phyloP scores from a whole-genome alignment of 352 stramenopile species.

The Saprolegnia diclina region DNA sequence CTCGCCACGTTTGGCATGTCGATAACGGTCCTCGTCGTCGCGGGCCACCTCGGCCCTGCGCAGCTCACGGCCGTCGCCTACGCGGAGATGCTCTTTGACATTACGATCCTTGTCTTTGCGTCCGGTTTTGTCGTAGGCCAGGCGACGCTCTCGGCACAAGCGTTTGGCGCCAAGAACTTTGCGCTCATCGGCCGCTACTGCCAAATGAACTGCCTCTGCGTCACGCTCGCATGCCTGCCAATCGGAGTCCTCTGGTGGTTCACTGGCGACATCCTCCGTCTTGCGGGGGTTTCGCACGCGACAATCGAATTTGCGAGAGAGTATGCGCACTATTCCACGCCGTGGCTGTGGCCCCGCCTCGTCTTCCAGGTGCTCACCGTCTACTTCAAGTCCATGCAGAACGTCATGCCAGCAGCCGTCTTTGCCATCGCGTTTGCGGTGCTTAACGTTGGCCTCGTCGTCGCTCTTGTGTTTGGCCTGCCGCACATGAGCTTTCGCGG shows the following conservation, averaged over 20 bases:
- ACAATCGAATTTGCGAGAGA: constrained; percentile 41
- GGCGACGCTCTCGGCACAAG: constrained; percentile 77
- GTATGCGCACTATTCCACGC: constrained; percentile 61
- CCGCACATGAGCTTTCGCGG: constrained; percentile 65
- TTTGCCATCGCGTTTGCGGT: constrained; percentile 54
- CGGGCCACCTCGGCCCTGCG: constrained; percentile 69
- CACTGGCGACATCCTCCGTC: constrained; percentile 46
- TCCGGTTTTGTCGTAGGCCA: constrained; percentile 71
- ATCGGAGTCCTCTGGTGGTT: constrained; percentile 75
- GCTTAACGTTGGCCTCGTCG: constrained; percentile 55
- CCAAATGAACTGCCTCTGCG: constrained; percentile 49
- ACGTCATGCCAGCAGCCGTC: constrained; percentile 57
- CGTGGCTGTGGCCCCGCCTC: constrained; percentile 67
- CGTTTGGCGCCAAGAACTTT: constrained; percentile 81
- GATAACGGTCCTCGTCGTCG: constrained; percentile 72
- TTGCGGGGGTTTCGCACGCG: constrained; percentile 35
- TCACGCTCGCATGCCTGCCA: constrained; percentile 57
- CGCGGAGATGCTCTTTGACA: constrained; percentile 70
- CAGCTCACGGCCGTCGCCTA: constrained; percentile 74
- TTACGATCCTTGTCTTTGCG: constrained; percentile 76
- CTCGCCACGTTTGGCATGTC: constrained; percentile 77
- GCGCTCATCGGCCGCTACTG: constrained; percentile 55
- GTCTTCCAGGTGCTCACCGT: constrained; percentile 71
- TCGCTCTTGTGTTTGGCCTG: constrained; percentile 56
- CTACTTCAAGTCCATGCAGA: constrained; percentile 78